Base-by-base conservation (phyloP, 1,284 basidiomycete species). In the Lignosus rhinocerotis region DNA sequence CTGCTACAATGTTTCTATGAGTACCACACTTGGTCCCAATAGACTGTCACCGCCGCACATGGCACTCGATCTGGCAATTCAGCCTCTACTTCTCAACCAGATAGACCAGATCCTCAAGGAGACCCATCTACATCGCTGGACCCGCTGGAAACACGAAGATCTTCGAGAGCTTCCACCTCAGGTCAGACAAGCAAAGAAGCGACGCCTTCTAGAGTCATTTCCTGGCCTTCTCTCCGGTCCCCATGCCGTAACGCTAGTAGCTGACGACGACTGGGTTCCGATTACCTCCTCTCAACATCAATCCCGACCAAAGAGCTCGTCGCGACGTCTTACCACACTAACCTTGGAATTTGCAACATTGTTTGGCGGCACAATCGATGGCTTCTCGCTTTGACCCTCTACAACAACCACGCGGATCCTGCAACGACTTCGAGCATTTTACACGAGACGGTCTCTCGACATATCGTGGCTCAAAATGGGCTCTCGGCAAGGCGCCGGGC, bases 211-310 rank as follows among this genome's bases (percentile, higher is more conserved):
- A 8, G 14, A 56, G 5, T 16, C 41, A 2, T 46, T 33, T 9
- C 60, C 60, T 3, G 60, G 63, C 1, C 41, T 65, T 10, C 58
- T 65, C 3, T 58, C 60, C 3, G 60, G 63, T 14, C 34, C 32
- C 2, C 53, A 47, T 3, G 51, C 51, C 2, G 31, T 34, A 0
- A 16, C 30, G 32, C 51, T 64, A 11, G 19, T 64, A 11, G 19
- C 32, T 1, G 41, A 33, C 5, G 45, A 47, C 6, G 21, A 38
- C 1, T 65, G 63, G 60, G 19, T 43, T 2, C 63, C 60, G 1
- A n/a, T 41, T 65, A 62, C 44, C 43, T 65, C 47, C 38, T 65
- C 34, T 49, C 46, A 6, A 49, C 47, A 1, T 51, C 44, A 3
- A 32, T 64, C 12, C 53, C 58, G 10, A 42, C 21, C 5, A 12